Evolutionary conservation across 805 yeast species (phyloP).

Genomic region (Kurtzmaniella fragi): DNA sequence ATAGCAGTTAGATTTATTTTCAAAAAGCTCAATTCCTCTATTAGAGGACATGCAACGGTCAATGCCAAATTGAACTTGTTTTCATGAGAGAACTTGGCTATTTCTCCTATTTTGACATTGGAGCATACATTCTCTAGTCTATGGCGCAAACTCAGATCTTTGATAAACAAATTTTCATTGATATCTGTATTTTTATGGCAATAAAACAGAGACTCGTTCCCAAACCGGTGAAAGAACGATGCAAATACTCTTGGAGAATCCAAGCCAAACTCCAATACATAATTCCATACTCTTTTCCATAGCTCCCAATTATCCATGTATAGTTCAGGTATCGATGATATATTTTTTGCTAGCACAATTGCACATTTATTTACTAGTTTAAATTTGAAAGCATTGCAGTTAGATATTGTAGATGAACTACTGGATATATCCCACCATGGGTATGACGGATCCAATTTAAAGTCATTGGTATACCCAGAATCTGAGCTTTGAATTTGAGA

Average conservation of each 20-base stretch:
- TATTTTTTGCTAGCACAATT: slow-evolving; percentile 18
- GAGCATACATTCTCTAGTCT: slow-evolving; percentile 32
- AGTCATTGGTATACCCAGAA: too few species aligned
- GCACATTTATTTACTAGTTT: not conserved
- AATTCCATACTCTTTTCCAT: slow-evolving; percentile 31
- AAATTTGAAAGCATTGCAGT: too few species aligned
- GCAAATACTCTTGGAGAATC: slow-evolving; percentile 27
- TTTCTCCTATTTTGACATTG: slow-evolving; percentile 20
- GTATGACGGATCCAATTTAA: too few species aligned
- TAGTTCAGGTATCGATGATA: slow-evolving; percentile 14
- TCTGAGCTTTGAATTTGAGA: too few species aligned
- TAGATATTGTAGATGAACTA: too few species aligned
- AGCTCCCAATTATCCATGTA: slow-evolving; percentile 19
- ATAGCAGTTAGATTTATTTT: slow-evolving; percentile 7
- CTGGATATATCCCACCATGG: too few species aligned
- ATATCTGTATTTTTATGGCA: slow-evolving; percentile 14
- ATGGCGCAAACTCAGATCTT: slow-evolving; percentile 12
- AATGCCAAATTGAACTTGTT: slow-evolving; percentile 1
- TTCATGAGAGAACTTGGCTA: slow-evolving; percentile 12
- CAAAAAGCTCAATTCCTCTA: not conserved
- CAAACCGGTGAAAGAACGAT: slow-evolving; percentile 21
- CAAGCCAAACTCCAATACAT: slow-evolving; percentile 15
- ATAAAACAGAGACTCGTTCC: slow-evolving; percentile 13
- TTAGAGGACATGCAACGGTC: not conserved
- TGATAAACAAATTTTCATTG: not conserved